Evolutionary conservation across 192 early-diverging fungal species (phyloP).

Genomic region (Ambispora gerdemannii): DNA sequence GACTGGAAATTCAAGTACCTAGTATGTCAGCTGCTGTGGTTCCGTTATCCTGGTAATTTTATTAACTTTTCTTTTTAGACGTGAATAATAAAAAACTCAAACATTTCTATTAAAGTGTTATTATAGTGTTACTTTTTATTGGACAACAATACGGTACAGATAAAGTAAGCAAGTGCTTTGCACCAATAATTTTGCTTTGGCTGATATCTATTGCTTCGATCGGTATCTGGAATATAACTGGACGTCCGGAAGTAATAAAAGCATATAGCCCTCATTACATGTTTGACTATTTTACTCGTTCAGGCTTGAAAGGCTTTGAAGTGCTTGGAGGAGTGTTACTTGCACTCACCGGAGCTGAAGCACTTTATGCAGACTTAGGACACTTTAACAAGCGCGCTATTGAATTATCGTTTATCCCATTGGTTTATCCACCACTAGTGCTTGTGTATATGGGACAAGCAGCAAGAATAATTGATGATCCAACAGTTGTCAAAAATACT

Average conservation of each 20-base stretch:
- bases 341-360: conserved; percentile 54
- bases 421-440: conserved; percentile 49
- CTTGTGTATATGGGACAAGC: conserved; percentile 50
- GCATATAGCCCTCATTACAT: conserved; percentile 49
- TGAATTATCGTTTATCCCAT: conserved; percentile 40
- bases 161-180: conserved; percentile 36
- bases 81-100: too few species aligned
- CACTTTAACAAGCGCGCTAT: conserved; percentile 51
- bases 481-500: not conserved
- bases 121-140: conserved; percentile 46
- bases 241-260: conserved; percentile 34
- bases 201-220: conserved; percentile 42
- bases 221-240: conserved; percentile 50
- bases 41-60: not conserved
- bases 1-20: not conserved
- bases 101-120: conserved; percentile 23
- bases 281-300: conserved; percentile 32
- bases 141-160: conserved; percentile 50
- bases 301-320: conserved; percentile 33
- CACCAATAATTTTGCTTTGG: conserved; percentile 50
- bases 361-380: conserved; percentile 56
- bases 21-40: not conserved
- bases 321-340: conserved; percentile 48
- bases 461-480: conserved; percentile 28
- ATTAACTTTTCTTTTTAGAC: too few species aligned